These are phyloP conservation scores for Coniosporium tulheliwenetii DNA, from an alignment of 2,329 filamentous ascomycete species.

Conservation along the genomic window DNA sequence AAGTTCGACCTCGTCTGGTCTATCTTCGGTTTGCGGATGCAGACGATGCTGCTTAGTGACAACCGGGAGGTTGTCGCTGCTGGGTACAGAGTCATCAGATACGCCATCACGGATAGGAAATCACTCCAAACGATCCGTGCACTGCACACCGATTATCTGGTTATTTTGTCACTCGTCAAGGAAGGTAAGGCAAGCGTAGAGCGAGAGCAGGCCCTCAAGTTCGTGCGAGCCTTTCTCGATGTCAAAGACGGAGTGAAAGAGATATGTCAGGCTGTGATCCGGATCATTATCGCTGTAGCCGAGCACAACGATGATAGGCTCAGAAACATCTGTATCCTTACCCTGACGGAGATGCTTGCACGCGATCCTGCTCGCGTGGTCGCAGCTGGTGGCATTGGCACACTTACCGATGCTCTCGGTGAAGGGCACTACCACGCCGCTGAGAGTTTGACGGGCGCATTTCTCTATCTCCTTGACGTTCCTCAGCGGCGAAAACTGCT, in stretches of 20 bases:
- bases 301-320: constrained; percentile 75
- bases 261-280: constrained; percentile 70
- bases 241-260: constrained; percentile 85
- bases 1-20: constrained; percentile 97
- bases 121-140: constrained; percentile 79
- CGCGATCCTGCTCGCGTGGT: constrained; percentile 70
- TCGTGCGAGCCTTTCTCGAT: constrained; percentile 86
- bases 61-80: constrained; percentile 91
- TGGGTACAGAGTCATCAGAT: constrained; percentile 82
- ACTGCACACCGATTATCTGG: constrained; percentile 82
- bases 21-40: constrained; percentile 82
- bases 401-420: constrained; percentile 79
- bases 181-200: constrained; percentile 96
- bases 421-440: constrained; percentile 88
- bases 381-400: constrained; percentile 67
- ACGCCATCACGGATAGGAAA: constrained; percentile 81
- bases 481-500: constrained; percentile 68
- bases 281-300: constrained; percentile 81
- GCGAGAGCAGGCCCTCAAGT: constrained; percentile 91
- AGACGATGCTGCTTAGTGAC: constrained; percentile 90
- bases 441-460: constrained; percentile 73
- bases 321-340: constrained; percentile 82
- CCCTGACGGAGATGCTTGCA: constrained; percentile 78
- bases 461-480: constrained; percentile 77
- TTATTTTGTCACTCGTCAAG: constrained; percentile 84